Percentiles rank a stretch among this genome's conserved stretches.
These are phyloP conservation scores for Lecanosticta acicola DNA, from an alignment of 2,329 filamentous ascomycete species.

Conservation along the genomic window DNA sequence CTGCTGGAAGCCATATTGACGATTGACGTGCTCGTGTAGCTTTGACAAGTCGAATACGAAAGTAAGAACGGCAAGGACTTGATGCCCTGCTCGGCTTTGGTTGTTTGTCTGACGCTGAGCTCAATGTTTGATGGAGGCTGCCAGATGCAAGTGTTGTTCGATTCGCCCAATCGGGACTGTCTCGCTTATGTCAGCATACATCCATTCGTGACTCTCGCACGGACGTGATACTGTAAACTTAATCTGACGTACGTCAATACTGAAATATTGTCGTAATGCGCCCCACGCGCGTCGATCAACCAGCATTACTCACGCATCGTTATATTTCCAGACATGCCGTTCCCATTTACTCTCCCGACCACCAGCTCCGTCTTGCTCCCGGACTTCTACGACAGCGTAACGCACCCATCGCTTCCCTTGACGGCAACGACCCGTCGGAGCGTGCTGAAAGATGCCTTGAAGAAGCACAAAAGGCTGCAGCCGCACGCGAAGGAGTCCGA, in stretches of 20 bases:
- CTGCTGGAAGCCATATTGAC: slow-evolving; percentile 1
- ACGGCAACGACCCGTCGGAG: slow-evolving; percentile 77
- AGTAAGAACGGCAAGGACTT: too few species aligned
- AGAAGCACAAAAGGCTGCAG: slow-evolving; percentile 82
- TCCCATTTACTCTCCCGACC: slow-evolving; percentile 79
- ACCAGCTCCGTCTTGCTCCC: slow-evolving; percentile 83
- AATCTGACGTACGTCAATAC: too few species aligned
- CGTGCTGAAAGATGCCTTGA: slow-evolving; percentile 75
- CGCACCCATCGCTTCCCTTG: slow-evolving; percentile 83
- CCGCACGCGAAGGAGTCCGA: slow-evolving; percentile 63
- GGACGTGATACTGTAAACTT: too few species aligned
- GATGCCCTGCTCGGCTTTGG: too few species aligned
- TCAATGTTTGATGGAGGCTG: not conserved
- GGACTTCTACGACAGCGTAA: slow-evolving; percentile 67
- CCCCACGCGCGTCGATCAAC: not conserved
- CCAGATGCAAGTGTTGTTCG: not conserved
- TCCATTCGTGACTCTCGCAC: too few species aligned
- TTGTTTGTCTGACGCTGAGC: not conserved
- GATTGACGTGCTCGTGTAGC: not conserved
- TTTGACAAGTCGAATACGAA: not conserved
- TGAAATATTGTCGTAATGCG: too few species aligned
- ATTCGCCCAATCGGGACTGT: not conserved
- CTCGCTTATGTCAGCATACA: not conserved
- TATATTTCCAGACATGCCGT: slow-evolving; percentile 62
- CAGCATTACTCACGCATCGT: not conserved